phyloP scores from a whole-genome alignment of 2,329 filamentous ascomycete genomes.

The Arthrobotrys sinensis region DNA sequence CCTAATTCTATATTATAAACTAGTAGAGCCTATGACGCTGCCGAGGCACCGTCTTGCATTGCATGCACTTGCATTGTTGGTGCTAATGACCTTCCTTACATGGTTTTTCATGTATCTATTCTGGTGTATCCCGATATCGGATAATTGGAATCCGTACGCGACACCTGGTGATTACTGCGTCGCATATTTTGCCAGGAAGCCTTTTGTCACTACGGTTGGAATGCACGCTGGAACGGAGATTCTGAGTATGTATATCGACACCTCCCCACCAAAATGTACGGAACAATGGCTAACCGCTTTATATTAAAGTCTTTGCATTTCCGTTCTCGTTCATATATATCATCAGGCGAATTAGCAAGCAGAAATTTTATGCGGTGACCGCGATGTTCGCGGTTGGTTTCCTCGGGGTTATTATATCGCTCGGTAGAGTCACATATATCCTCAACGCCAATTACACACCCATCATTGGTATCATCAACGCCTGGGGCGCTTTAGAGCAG shows the following conservation, averaged over 20 bases:
- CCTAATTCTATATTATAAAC: conserved; percentile 46
- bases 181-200: conserved; percentile 31
- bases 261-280: too few species aligned
- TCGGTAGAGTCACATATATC: conserved; percentile 50
- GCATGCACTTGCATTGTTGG: conserved; percentile 14
- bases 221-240: conserved; percentile 45
- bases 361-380: conserved; percentile 28
- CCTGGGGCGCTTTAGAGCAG: conserved; percentile 45
- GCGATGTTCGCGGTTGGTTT: conserved; percentile 38
- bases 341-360: conserved; percentile 26
- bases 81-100: conserved; percentile 3
- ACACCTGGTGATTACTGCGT: conserved; percentile 8
- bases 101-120: conserved; percentile 40
- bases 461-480: conserved; percentile 41
- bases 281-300: not conserved
- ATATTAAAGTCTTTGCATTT: conserved; percentile 34
- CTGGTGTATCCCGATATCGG: conserved; percentile 38
- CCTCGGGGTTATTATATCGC: conserved; percentile 35
- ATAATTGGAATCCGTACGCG: conserved; percentile 38
- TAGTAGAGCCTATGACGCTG: conserved; percentile 27
- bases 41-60: conserved; percentile 14
- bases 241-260: conserved; percentile 24
- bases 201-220: conserved; percentile 28
- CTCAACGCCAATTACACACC: conserved; percentile 32
- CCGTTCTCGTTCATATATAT: conserved; percentile 40